phyloP scores from a whole-genome alignment of 805 yeast genomes.

The Yarrowia sp. region DNA sequence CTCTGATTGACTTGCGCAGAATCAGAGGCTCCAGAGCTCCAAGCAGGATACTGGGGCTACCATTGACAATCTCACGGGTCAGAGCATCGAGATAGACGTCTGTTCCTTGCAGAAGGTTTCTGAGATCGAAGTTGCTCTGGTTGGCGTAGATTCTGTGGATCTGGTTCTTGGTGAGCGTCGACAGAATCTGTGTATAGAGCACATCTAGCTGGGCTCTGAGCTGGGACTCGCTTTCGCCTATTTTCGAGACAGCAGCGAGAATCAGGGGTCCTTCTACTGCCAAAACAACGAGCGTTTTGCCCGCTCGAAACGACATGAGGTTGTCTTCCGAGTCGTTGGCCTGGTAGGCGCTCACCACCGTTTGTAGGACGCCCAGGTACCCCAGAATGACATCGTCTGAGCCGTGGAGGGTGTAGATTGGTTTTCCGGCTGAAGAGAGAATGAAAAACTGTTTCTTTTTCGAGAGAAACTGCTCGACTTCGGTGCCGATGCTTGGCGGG shows the following conservation, averaged over 20 bases:
- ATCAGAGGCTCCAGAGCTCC: slow-evolving; percentile 72
- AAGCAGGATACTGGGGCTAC: slow-evolving; percentile 65
- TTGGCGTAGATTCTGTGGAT: slow-evolving; percentile 70
- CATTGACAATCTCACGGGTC: slow-evolving; percentile 58
- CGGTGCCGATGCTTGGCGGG: slow-evolving; percentile 21
- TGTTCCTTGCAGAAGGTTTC: slow-evolving; percentile 75
- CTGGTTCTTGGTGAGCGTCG: slow-evolving; percentile 82
- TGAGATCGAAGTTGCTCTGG: slow-evolving; percentile 80
- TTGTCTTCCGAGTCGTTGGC: slow-evolving; percentile 44
- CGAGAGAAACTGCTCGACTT: slow-evolving; percentile 49
- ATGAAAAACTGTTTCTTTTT: slow-evolving; percentile 75
- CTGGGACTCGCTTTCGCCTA: slow-evolving; percentile 52
- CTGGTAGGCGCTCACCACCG: slow-evolving; percentile 74
- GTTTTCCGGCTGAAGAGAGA: slow-evolving; percentile 85
- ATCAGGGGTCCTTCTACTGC: slow-evolving; percentile 72
- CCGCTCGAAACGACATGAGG: slow-evolving; percentile 58
- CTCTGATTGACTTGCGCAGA: slow-evolving; percentile 64
- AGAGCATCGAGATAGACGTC: slow-evolving; percentile 77
- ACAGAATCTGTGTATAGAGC: slow-evolving; percentile 76
- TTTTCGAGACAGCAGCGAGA: slow-evolving; percentile 65
- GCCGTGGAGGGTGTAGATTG: slow-evolving; percentile 81
- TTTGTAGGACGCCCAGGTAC: slow-evolving; percentile 80
- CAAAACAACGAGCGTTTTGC: slow-evolving; percentile 62
- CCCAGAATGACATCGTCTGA: slow-evolving; percentile 70
- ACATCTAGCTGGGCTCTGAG: slow-evolving; percentile 70